Percentiles rank a stretch among this genome's conserved stretches.
Evolutionary conservation across 164 flowering plant genomes (phyloP).

Genomic region (Kalanchoe fedtschenkoi): DNA sequence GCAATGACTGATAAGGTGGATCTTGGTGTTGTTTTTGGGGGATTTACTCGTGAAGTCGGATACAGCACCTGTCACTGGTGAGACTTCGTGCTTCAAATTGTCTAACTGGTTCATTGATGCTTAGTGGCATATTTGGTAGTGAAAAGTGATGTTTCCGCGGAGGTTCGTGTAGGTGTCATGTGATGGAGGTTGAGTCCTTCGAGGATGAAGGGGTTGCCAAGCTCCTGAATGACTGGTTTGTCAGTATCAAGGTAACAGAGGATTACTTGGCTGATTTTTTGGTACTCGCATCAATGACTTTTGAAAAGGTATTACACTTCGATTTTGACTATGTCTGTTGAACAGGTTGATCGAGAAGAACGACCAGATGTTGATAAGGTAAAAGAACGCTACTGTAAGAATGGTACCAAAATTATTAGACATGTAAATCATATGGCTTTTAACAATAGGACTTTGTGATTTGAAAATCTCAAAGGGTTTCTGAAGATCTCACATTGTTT

Average conservation of each 20-base stretch:
- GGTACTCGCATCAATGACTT: no score
- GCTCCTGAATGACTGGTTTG: constrained; percentile 84
- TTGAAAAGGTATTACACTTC: no score
- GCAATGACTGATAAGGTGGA: constrained; percentile 1
- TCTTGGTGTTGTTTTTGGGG: constrained; percentile 5
- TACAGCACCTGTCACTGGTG: constrained; percentile 99
- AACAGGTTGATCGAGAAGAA: constrained; percentile 95
- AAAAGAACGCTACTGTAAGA: neutral
- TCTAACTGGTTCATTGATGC: neutral
- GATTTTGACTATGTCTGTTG: constrained; percentile 6
- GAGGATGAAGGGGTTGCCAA: constrained; percentile 78
- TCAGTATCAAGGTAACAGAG: constrained; percentile 67
- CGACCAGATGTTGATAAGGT: constrained; percentile 99
- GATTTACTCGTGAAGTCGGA: constrained; percentile 53
- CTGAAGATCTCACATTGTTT: neutral
- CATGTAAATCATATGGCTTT: neutral
- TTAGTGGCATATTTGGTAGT: neutral
- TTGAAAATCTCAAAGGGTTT: neutral
- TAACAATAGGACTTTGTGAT: neutral
- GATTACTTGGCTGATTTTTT: neutral
- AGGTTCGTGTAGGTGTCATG: constrained; percentile 71
- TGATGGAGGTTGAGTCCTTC: constrained; percentile 97
- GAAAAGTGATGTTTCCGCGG: neutral
- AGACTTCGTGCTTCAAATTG: constrained; percentile 18
- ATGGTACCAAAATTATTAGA: neutral